Evolutionary conservation across 306 rosid genomes (phyloP).

Genomic region (cucumber (Cucumis sativus)): DNA sequence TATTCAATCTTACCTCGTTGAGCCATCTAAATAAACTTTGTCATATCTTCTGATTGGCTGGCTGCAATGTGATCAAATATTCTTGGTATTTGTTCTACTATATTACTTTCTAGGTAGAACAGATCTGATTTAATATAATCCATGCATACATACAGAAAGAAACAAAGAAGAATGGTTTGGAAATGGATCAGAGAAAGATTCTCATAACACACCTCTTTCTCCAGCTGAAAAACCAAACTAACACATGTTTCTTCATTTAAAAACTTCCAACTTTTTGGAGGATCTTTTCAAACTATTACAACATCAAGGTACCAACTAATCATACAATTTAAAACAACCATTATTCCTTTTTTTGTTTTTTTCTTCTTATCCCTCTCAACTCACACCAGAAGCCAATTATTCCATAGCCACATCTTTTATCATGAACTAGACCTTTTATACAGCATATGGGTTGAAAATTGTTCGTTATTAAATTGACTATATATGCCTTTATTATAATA

Average conservation of each 20-base stretch:
- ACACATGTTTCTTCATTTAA: conserved; percentile 4
- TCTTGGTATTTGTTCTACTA: not conserved
- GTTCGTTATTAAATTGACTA: not conserved
- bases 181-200: not conserved
- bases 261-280: not conserved
- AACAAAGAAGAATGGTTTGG: conserved; percentile 1
- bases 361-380: not conserved
- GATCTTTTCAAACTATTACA: not conserved
- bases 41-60: not conserved
- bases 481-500: not conserved
- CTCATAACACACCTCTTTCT: not conserved
- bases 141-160: conserved; percentile 3
- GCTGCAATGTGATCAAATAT: conserved; percentile 2
- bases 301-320: not conserved
- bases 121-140: not conserved
- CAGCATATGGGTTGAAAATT: not conserved
- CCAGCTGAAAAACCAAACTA: not conserved
- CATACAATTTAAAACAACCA: not conserved
- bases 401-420: not conserved
- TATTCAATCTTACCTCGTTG: not conserved
- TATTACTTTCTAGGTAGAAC: not conserved
- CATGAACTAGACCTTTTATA: not conserved
- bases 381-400: not conserved
- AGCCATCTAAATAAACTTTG: not conserved
- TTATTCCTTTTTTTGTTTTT: not conserved